Evolutionary conservation across 2,329 filamentous ascomycete genomes (phyloP).

Genomic region (Apiospora pterosperma): DNA sequence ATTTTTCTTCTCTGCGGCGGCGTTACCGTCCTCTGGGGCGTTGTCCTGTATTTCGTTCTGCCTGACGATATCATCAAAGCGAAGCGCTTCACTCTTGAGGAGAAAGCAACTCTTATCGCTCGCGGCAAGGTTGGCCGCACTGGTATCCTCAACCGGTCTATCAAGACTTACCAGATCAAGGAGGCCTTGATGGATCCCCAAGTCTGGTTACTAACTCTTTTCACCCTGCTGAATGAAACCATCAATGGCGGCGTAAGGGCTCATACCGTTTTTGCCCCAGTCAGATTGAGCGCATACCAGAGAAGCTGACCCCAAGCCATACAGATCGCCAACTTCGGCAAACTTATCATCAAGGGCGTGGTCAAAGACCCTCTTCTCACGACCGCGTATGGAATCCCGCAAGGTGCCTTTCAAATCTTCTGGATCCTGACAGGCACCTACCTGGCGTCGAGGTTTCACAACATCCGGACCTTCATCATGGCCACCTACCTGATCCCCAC

Average conservation of each 20-base stretch:
- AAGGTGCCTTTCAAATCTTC: conserved; percentile 50
- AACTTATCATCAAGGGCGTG: conserved; percentile 51
- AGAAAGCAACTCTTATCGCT: conserved; percentile 39
- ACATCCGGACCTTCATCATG: conserved; percentile 51
- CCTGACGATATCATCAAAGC: conserved; percentile 39
- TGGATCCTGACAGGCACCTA: conserved; percentile 51
- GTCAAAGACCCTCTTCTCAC: conserved; percentile 41
- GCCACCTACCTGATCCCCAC: conserved; percentile 48
- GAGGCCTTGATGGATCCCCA: conserved; percentile 43
- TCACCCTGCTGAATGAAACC: conserved; percentile 47
- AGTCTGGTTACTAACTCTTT: conserved; percentile 41
- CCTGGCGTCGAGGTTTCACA: conserved; percentile 46
- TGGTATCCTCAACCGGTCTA: conserved; percentile 42
- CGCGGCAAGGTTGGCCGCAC: conserved; percentile 34
- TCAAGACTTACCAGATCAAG: conserved; percentile 44
- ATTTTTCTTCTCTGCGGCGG: conserved; percentile 43
- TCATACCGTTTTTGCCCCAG: too few relatives aligned
- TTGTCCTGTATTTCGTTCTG: conserved; percentile 35
- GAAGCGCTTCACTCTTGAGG: conserved; percentile 37
- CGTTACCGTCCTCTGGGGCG: conserved; percentile 38
- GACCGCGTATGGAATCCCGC: conserved; percentile 50
- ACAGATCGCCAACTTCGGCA: conserved; percentile 48
- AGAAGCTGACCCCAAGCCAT: not conserved
- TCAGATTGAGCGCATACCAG: not conserved
- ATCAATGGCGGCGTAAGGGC: conserved; percentile 42